These are phyloP conservation scores for Exophiala mesophila DNA, from an alignment of 2,329 filamentous ascomycete species.

Conservation along the genomic window DNA sequence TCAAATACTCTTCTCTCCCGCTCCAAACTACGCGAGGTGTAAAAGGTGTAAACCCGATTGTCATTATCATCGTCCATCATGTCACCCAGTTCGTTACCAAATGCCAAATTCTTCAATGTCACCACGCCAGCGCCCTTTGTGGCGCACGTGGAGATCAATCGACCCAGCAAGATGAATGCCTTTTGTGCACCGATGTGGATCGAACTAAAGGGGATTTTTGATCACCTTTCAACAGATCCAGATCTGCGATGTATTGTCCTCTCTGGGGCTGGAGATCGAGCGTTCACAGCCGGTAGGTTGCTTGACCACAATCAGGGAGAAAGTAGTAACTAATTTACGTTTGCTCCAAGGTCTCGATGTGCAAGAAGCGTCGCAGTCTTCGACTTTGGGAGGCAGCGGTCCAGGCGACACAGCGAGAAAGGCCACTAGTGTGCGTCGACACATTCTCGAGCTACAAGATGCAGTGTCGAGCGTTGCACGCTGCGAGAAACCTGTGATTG, in stretches of 20 bases:
- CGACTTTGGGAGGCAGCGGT: conserved; percentile 38
- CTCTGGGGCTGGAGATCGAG: conserved; percentile 73
- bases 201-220: conserved; percentile 70
- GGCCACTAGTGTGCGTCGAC: conserved; percentile 57
- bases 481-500: conserved; percentile 89
- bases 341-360: conserved; percentile 68
- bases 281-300: conserved; percentile 62
- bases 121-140: conserved; percentile 68
- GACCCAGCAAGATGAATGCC: conserved; percentile 79
- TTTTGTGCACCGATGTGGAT: conserved; percentile 82
- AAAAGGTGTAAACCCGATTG: background rate
- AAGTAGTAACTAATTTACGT: background rate
- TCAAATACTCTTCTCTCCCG: too few species aligned
- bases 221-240: conserved; percentile 64
- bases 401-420: conserved; percentile 58
- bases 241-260: conserved; percentile 72
- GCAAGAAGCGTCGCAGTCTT: conserved; percentile 57
- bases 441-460: conserved; percentile 75
- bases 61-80: conserved; percentile 7
- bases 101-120: conserved; percentile 63
- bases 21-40: too few species aligned
- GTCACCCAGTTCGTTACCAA: conserved; percentile 7
- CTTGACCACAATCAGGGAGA: background rate
- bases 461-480: conserved; percentile 71
- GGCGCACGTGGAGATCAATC: conserved; percentile 88